Base-by-base conservation (phyloP, 306 rosid genomes). In the Lathyrus sativus region DNA sequence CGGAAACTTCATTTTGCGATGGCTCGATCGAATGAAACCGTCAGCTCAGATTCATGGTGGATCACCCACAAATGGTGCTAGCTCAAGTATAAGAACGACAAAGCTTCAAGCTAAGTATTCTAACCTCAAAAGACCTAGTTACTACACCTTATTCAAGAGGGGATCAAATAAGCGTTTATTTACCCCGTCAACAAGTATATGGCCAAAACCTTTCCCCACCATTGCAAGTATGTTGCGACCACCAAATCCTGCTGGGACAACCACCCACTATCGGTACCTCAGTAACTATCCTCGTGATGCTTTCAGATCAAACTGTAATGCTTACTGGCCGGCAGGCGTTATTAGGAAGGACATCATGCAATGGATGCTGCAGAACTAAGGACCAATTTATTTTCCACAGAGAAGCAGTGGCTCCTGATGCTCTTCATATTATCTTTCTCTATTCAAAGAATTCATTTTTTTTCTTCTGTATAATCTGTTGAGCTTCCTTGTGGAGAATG, bases 11-110 rank as follows among this genome's bases (percentile, higher is more conserved):
- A 86, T 90, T 65, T 73, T 86, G 45, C 83, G 96, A 22, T 80
- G 82, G 67, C 89, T 93, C 14, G 90, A 90, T 77, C 73, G 81
- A 49, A 67, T 85, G 80, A 90, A 93, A 61, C 98, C 97, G 11
- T 84, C 95, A 28, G 98, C 97, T 62, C 85, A 85, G 70, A 86
- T 90, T 69, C 98, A 84, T 2, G 77, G 83, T 31, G 76, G 57
- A 44, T 68, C 75, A 43, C 67, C 74, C 38, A 38, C 74, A n/a
- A 42, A 22, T 15, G 67, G 51, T 15, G 54, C 41, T 37, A 76
- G 62, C 68, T 74, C 89, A 33, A 75, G 70, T 56, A 68, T 41
- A 43, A 78, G 59, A 26, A 33, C 29, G 65, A 70, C 72, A 39
- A 85, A 80, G 77, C 78, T 72, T 54, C 73, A 46, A 65, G 31